Conservation (phyloP, 2,329 filamentous ascomycete species). For the Microcyclosporella mali region DNA sequence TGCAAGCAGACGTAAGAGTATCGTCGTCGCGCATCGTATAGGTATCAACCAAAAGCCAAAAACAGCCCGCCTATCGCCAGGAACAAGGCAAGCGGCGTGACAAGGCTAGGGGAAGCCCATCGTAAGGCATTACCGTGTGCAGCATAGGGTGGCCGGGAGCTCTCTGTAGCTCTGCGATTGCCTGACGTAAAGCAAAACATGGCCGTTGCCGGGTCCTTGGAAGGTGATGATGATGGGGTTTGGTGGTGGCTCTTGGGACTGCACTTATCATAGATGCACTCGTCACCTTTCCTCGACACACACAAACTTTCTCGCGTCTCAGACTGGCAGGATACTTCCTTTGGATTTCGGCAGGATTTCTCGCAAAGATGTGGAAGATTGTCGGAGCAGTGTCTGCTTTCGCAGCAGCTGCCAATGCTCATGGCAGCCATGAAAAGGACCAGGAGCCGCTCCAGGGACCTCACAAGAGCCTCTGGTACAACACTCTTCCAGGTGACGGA, state of each 20-base stretch:
- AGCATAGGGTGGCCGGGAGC: conserved; percentile 8
- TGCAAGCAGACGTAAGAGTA: conserved; percentile 11
- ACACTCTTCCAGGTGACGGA: conserved; percentile 72
- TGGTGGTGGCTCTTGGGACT: too few relatives aligned
- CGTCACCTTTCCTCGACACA: too few relatives aligned
- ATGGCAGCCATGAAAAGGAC: conserved; percentile 47
- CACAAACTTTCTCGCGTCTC: neutral
- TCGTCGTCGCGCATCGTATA: neutral
- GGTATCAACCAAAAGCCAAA: neutral
- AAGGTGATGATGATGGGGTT: too few relatives aligned
- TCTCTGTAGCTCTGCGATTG: conserved; percentile 1
- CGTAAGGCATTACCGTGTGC: conserved; percentile 4
- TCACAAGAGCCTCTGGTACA: conserved; percentile 74
- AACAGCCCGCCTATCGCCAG: conserved; percentile 18
- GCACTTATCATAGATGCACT: too few relatives aligned
- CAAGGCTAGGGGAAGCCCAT: conserved; percentile 1
- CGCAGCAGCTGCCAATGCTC: conserved; percentile 52
- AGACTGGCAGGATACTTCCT: too few relatives aligned
- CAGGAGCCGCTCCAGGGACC: conserved; percentile 61
- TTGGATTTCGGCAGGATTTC: conserved; percentile 2
- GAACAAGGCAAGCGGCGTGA: conserved; percentile 14
- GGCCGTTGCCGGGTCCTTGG: too few relatives aligned
- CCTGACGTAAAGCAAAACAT: conserved; percentile 11
- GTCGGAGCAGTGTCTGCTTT: conserved; percentile 21
- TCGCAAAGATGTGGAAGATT: conserved; percentile 19